phyloP scores from a whole-genome alignment of 257 asterid genomes.

The Primulina eburnea region DNA sequence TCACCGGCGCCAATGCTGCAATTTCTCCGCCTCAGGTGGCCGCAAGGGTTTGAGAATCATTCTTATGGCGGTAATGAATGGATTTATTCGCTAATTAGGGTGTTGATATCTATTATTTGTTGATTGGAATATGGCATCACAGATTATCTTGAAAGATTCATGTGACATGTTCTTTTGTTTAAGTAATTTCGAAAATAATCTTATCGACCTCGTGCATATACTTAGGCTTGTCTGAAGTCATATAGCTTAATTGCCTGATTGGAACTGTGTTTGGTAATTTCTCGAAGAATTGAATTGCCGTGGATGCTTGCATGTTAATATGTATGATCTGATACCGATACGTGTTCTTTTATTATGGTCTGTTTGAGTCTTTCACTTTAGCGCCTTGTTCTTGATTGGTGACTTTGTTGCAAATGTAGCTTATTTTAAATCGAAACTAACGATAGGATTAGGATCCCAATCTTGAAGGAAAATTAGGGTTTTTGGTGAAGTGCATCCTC shows the following conservation, averaged over 20 bases:
- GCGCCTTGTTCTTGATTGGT: not conserved
- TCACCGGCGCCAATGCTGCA: slow-evolving; percentile 35
- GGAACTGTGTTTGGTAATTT: not conserved
- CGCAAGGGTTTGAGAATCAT: slow-evolving; percentile 37
- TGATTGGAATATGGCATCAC: not conserved
- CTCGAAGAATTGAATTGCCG: not conserved
- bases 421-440: not conserved
- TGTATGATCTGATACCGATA: not conserved
- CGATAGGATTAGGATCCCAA: not conserved
- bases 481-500: not conserved
- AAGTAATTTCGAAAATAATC: not conserved
- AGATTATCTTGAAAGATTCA: not conserved
- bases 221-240: not conserved
- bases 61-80: slow-evolving; percentile 4
- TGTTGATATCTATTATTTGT: not conserved
- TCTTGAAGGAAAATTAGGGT: not conserved
- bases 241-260: not conserved
- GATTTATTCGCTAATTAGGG: not conserved
- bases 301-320: not conserved
- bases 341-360: not conserved
- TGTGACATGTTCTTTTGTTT: not conserved
- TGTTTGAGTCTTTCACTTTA: too few species aligned
- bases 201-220: not conserved
- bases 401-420: not conserved
- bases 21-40: slow-evolving; percentile 25